A percentile compares a stretch with the other conserved stretches of the same genome.
phyloP scores from a whole-genome alignment of 352 stramenopile genomes.

The Globisporangium carolinianum region DNA sequence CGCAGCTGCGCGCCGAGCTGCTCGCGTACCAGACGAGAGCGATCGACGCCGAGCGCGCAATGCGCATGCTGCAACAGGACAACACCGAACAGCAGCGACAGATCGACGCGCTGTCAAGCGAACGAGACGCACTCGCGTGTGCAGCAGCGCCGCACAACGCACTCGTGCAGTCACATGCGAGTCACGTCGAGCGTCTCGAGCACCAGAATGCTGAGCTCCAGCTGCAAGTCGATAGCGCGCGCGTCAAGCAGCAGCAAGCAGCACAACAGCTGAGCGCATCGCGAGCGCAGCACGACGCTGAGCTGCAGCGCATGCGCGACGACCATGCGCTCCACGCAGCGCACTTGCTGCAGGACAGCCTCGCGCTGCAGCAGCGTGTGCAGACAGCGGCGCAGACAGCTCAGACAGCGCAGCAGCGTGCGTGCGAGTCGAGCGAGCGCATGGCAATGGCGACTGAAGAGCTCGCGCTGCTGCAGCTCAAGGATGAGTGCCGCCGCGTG shows the following conservation, averaged over 20 bases:
- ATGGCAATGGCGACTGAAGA: conserved; percentile 5
- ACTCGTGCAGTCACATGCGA: not conserved
- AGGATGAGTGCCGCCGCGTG: conserved; percentile 6
- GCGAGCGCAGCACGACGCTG: not conserved
- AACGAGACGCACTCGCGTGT: not conserved
- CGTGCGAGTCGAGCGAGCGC: conserved; percentile 10
- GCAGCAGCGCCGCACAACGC: conserved; percentile 1
- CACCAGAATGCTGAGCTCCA: conserved; percentile 13
- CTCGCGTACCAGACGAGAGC: not conserved
- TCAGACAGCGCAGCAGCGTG: conserved; percentile 1
- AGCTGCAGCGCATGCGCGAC: conserved; percentile 9
- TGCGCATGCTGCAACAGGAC: conserved; percentile 1
- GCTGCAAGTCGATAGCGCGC: conserved; percentile 15
- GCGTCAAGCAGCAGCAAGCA: conserved; percentile 23
- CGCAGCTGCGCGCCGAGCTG: conserved; percentile 11
- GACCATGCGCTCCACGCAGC: conserved; percentile 20
- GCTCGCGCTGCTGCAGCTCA: conserved; percentile 8
- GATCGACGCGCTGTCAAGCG: not conserved
- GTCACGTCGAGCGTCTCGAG: not conserved
- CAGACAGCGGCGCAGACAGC: not conserved
- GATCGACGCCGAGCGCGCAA: conserved; percentile 3
- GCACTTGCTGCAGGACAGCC: conserved; percentile 26
- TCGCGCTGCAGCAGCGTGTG: conserved; percentile 20
- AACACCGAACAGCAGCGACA: not conserved
- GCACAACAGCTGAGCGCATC: conserved; percentile 18